Base-by-base conservation (phyloP, 75 land plant genomes). In the Sequoia sempervirens region DNA sequence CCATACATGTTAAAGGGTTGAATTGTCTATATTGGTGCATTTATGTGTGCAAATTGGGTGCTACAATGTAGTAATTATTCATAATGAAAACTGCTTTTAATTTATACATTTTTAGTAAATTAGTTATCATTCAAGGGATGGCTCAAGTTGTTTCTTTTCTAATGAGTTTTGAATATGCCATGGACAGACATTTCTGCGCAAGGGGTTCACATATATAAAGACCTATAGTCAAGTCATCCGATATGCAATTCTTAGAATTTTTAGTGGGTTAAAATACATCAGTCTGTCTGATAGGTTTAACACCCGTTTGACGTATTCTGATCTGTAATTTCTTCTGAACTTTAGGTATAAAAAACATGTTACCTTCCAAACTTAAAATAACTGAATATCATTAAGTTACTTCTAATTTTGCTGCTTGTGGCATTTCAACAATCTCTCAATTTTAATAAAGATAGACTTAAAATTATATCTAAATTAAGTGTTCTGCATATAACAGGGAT, bases 401-500 rank as follows among this genome's bases (percentile, higher is more conserved):
- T 37, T 74, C 11, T 74, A 73, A 73, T 32, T 73, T 73, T 73
- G 15, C 5, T 34, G 37, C 5, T 20, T 20, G n/a, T 73, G 45
- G 0, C 8, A 18, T 40, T 40, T 14, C 43, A 40, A 18, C 23
- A 40, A 40, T 38, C 43, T 75, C 10, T 75, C 8, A 18, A 75
- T 75, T 18, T 72, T 26, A 75, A 75, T 20, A 20, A 75, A 40
- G 38, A 75, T 75, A 38, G 45, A 37, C 78, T 9, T 38, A 70
- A 70, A 30, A 30, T 70, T 2, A 30, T 70, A 9, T 32, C 73
- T 70, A 32, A 70, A 32, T 70, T 32, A 37, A 70, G 2, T 61
- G 36, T 70, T 70, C 73, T 70, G 36, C 36, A 70, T 32, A 32
- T 70, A 7, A 34, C 88, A 97, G 99, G 96, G 98, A 17, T 87